Base-by-base conservation (phyloP, 495 filamentous ascomycete genomes). In the Mycothermus thermophilus region DNA sequence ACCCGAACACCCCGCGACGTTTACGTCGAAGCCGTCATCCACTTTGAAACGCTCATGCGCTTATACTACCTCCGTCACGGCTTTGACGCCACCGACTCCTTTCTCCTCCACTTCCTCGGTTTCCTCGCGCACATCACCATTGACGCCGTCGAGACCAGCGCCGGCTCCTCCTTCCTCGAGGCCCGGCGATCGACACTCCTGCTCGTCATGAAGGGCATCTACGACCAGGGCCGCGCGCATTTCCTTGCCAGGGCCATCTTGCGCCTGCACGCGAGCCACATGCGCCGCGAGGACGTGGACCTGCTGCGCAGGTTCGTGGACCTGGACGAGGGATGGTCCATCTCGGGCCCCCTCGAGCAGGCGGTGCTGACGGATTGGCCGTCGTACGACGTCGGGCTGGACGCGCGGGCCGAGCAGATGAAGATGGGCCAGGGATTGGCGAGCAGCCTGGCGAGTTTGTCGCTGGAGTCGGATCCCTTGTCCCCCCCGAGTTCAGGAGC, bases 31-130 rank as follows among this genome's bases (percentile, higher is more conserved):
- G 51, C 57, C 2, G 35, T 45, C 8, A 41, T 44, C 14, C 44
- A 46, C 5, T 40, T 54, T 2, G 58, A 61, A 37, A 63, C 59
- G 1, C 30, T 57, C 6, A 16, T 61, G 3, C 56, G 58, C 1
- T 43, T 63, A 0, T 61, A 63, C 35, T 63, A 63, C 34, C 54
- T 61, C 2, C 55, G 58, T 7, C 59, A 61, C 30, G 55, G 58
- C 8, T 63, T 50, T 40, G 54, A 61, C 24, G 46, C 32, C 2
- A 37, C 50, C 13, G 54, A 60, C 40, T 44, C 29, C 13, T 52
- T 59, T 13, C 28, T 62, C 3, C 41, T 55, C 31, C 51, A 59
- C 21, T 55, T 52, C 36, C 47, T 60, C 8, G 50, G 50, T 20
- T 42, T 44, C 9, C 35, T 59, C 9, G 44, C 42, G 10, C 47